phyloP scores from a whole-genome alignment of 2,329 filamentous ascomycete genomes.

The Neofusicoccum ribis region DNA sequence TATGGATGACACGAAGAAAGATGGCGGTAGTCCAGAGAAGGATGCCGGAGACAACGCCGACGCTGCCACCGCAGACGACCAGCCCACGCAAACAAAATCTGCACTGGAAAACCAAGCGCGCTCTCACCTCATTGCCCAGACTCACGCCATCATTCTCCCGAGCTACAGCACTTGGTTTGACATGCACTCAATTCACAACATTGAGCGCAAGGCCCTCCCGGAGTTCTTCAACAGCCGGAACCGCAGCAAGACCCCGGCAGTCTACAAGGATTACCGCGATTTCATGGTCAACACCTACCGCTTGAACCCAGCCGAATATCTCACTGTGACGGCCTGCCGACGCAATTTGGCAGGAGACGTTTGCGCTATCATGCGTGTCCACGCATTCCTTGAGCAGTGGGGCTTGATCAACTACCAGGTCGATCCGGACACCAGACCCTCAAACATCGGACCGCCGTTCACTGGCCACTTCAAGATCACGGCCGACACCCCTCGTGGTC shows the following conservation, averaged over 20 bases:
- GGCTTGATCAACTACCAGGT: conserved; percentile 99
- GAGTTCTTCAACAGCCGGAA: conserved; percentile 99
- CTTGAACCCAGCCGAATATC: conserved; percentile 90
- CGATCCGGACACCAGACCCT: conserved; percentile 91
- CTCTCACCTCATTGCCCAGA: conserved; percentile 88
- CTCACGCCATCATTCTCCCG: conserved; percentile 91
- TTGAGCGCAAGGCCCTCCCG: conserved; percentile 91
- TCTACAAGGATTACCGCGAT: conserved; percentile 98
- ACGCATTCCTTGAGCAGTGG: conserved; percentile 98
- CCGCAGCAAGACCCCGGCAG: conserved; percentile 92
- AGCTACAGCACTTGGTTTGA: conserved; percentile 99
- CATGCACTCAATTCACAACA: conserved; percentile 86
- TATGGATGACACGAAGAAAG: conserved; percentile 40
- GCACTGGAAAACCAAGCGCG: conserved; percentile 82
- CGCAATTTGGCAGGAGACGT: conserved; percentile 95
- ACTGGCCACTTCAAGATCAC: conserved; percentile 97
- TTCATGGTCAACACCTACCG: conserved; percentile 99
- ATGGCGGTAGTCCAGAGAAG: conserved; percentile 27
- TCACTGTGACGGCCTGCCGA: conserved; percentile 94
- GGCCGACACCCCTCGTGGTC: conserved; percentile 89
- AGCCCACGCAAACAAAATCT: conserved; percentile 71
- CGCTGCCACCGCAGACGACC: conserved; percentile 49
- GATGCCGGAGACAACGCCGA: conserved; percentile 33
- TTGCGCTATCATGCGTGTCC: conserved; percentile 98
- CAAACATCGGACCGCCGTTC: conserved; percentile 92